Evolutionary conservation across 1,284 basidiomycete genomes (phyloP).

Genomic region (Hortiboletus rubellus): DNA sequence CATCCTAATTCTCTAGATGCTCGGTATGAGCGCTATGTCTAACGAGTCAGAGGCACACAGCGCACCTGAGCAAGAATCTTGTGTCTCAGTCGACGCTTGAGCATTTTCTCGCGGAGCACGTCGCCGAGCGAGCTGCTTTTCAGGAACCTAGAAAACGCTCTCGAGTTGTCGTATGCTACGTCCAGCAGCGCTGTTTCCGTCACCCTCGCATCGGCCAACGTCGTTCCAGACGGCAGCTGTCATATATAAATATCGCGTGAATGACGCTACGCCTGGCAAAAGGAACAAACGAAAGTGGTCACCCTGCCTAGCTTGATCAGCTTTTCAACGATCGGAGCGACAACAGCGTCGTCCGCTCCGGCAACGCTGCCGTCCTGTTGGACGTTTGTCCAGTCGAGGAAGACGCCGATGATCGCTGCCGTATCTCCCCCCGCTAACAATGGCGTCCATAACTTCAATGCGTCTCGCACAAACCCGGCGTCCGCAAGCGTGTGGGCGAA

Average conservation of each 20-base stretch:
- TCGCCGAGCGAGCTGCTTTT: conserved; percentile 7
- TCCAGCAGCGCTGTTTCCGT: conserved; percentile 9
- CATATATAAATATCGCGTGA: neutral
- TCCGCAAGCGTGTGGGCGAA: conserved; percentile 39
- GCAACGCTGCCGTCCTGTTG: conserved; percentile 21
- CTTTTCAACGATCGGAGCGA: conserved; percentile 15
- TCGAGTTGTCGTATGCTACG: conserved; percentile 33
- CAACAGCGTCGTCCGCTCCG: conserved; percentile 9
- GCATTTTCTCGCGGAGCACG: conserved; percentile 11
- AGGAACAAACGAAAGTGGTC: neutral
- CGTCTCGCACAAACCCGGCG: conserved; percentile 28
- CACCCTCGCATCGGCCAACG: conserved; percentile 5
- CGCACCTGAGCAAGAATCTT: conserved; percentile 26
- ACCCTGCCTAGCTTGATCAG: conserved; percentile 26
- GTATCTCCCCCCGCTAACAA: conserved; percentile 28
- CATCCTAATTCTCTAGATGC: conserved; percentile 22
- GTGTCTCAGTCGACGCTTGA: conserved; percentile 29
- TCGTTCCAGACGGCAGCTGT: conserved; percentile 20
- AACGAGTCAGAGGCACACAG: neutral
- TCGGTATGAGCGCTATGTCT: neutral
- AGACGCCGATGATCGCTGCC: conserved; percentile 40
- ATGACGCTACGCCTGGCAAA: neutral
- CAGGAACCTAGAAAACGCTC: conserved; percentile 28
- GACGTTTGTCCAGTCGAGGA: conserved; percentile 40
- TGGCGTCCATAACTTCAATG: conserved; percentile 37